Conservation (phyloP, 2,329 filamentous ascomycete genomes). For the Eurotiales sp. region DNA sequence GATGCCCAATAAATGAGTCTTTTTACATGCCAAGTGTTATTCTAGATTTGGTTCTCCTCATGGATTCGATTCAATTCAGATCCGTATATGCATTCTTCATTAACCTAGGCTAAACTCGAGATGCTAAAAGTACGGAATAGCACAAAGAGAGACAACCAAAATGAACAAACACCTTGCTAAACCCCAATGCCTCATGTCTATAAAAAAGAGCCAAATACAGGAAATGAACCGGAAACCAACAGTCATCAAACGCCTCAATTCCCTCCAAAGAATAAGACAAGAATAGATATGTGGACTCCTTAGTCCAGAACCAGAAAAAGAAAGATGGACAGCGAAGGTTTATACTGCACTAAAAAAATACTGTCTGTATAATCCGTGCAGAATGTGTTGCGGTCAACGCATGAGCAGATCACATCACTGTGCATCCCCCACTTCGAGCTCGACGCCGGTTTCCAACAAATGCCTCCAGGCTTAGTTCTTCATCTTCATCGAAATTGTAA, state of each 20-base stretch:
- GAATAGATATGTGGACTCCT: neutral
- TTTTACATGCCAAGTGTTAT: too few relatives aligned
- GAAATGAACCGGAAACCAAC: neutral
- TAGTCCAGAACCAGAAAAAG: neutral
- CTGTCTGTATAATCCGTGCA: too few relatives aligned
- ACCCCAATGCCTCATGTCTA: neutral
- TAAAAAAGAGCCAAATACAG: neutral
- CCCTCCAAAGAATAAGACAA: neutral
- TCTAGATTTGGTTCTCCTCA: too few relatives aligned
- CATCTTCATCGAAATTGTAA: constrained; percentile 72
- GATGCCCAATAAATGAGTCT: too few relatives aligned
- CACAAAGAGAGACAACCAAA: neutral
- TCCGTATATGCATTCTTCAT: too few relatives aligned
- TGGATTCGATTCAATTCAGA: too few relatives aligned
- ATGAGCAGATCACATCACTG: constrained; percentile 67
- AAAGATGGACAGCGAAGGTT: neutral
- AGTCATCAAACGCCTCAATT: neutral
- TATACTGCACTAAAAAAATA: too few relatives aligned
- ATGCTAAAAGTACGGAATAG: neutral
- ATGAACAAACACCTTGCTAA: neutral
- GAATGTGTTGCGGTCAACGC: too few relatives aligned
- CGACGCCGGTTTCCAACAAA: constrained; percentile 54
- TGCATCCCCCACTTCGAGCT: constrained; percentile 62
- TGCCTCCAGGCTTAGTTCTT: constrained; percentile 49
- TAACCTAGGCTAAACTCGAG: neutral